These are phyloP conservation scores for Collybiopsis luxurians DNA, from an alignment of 768 basidiomycete genomes.

Conservation along the genomic window DNA sequence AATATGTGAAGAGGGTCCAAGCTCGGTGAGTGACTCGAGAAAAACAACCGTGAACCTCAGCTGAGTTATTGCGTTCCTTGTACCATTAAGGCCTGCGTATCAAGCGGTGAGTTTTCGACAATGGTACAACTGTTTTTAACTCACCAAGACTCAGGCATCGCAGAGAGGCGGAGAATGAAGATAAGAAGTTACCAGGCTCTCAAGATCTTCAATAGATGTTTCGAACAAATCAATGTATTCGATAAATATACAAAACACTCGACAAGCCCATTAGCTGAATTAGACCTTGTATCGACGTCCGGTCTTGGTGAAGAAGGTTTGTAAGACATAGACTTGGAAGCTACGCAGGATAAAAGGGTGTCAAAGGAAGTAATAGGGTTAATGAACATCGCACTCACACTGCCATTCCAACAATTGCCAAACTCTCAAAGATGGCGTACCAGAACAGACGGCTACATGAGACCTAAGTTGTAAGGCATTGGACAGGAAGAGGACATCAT, in stretches of 20 bases:
- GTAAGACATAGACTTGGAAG: conserved; percentile 86
- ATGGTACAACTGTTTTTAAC: not conserved
- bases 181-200: too few species aligned
- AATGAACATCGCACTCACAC: conserved; percentile 49
- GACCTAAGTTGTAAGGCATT: too few species aligned
- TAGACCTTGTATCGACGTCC: conserved; percentile 88
- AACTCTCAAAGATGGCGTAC: conserved; percentile 83
- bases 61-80: too few species aligned
- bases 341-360: conserved; percentile 38
- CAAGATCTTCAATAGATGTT: too few species aligned
- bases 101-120: conserved; percentile 1
- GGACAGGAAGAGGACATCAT: not conserved
- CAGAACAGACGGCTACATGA: conserved; percentile 79
- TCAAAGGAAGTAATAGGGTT: not conserved
- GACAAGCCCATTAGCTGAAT: too few species aligned
- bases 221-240: not conserved
- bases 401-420: conserved; percentile 83
- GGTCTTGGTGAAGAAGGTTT: conserved; percentile 96
- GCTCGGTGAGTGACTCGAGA: conserved; percentile 8
- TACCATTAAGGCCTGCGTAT: not conserved
- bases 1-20: not conserved
- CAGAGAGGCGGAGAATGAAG: not conserved
- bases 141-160: not conserved
- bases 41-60: too few species aligned
- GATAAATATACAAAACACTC: not conserved